phyloP scores from a whole-genome alignment of 2,329 filamentous ascomycete species.

The Aspergillus alliaceus region DNA sequence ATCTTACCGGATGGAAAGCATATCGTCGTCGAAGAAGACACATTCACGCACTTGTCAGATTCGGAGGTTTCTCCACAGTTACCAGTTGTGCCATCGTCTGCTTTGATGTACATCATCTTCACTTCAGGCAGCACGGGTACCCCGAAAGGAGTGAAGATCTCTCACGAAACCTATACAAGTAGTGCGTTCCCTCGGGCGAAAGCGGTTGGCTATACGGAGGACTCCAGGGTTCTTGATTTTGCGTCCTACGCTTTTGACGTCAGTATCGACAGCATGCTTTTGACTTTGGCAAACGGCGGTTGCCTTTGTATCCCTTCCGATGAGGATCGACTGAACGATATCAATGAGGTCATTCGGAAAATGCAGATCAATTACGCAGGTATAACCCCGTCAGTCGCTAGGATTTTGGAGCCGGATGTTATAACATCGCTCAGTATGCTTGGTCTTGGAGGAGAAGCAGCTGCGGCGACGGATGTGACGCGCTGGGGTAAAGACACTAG shows the following conservation, averaged over 20 bases:
- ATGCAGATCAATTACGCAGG: constrained; percentile 57
- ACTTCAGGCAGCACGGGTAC: constrained; percentile 56
- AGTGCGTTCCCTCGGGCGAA: constrained; percentile 54
- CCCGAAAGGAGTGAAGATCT: constrained; percentile 61
- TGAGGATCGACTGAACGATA: constrained; percentile 49
- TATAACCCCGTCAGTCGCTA: constrained; percentile 61
- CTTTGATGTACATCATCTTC: constrained; percentile 61
- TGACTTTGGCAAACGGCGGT: constrained; percentile 56
- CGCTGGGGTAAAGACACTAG: constrained; percentile 43
- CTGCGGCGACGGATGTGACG: constrained; percentile 40
- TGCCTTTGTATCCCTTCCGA: constrained; percentile 60
- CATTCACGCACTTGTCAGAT: constrained; percentile 19
- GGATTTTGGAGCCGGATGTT: constrained; percentile 43
- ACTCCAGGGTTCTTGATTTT: constrained; percentile 62
- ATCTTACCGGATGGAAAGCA: constrained; percentile 33
- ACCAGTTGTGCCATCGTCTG: constrained; percentile 27
- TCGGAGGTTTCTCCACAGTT: constrained; percentile 11
- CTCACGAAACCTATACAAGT: constrained; percentile 60
- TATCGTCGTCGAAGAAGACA: constrained; percentile 27
- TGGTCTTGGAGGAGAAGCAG: constrained; percentile 47
- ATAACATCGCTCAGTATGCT: constrained; percentile 43
- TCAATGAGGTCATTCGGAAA: constrained; percentile 50
- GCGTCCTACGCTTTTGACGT: constrained; percentile 58
- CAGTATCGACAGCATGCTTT: constrained; percentile 55
- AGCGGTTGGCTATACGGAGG: constrained; percentile 50